A percentile compares a stretch with the other conserved stretches of the same genome.
Conservation (phyloP, 139 green algal genomes). For the Chlorella sp. region DNA sequence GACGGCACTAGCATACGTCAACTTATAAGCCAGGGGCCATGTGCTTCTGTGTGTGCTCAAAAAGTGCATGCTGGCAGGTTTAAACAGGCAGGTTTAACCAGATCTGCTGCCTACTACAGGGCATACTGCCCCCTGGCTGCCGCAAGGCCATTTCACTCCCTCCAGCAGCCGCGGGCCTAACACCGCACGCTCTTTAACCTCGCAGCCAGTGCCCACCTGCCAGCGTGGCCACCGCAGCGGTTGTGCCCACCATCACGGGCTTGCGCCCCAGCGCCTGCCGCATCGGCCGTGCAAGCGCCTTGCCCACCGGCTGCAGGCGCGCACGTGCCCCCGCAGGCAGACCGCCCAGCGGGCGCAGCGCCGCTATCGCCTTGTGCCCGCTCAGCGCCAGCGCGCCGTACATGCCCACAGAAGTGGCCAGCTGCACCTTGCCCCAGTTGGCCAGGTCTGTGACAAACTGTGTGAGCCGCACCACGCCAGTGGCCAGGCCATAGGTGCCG, state of each 20-base stretch:
- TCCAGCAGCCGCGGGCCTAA: background rate
- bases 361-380: conserved; percentile 32
- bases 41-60: background rate
- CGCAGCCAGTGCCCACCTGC: background rate
- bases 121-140: background rate
- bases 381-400: conserved; percentile 30
- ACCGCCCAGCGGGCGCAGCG: background rate
- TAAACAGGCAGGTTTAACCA: background rate
- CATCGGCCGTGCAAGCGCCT: conserved; percentile 7
- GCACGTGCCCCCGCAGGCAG: background rate
- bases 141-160: too few species aligned
- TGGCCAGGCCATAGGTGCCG: conserved; percentile 19
- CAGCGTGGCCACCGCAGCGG: conserved; percentile 43
- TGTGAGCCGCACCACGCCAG: conserved; percentile 44
- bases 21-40: background rate
- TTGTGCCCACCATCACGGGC: conserved; percentile 29
- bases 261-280: conserved; percentile 31
- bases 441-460: conserved; percentile 62
- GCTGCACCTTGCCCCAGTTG: conserved; percentile 59
- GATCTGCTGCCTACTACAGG: background rate
- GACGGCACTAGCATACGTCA: background rate
- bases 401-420: conserved; percentile 26
- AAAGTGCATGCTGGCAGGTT: background rate
- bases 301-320: conserved; percentile 12
- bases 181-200: background rate